Evolutionary conservation across 164 flowering plant genomes (phyloP), one percentile per base, ranked within the genome.

Genomic region (Tetrastigma voinierianum): DNA sequence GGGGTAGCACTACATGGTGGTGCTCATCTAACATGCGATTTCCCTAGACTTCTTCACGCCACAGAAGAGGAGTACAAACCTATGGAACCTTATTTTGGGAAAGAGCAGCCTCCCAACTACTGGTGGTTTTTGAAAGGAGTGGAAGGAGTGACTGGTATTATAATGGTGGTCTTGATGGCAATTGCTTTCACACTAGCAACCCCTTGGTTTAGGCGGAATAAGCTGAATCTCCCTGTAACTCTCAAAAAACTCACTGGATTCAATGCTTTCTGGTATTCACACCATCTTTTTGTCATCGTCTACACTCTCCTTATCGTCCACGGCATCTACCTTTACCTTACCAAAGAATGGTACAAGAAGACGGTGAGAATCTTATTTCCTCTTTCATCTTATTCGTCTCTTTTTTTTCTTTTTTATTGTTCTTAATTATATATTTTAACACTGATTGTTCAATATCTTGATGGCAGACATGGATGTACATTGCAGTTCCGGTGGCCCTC

Each of bases 181-280:
- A 78, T 81, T 51, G 84, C 84, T 0, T 81, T 81, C 64, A 78
- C 82, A 11, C 58, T 78, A 6, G 84, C 84, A 24, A 71, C 80
- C 3, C 84, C 84, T 59, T 76, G 84, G 80, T 76, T 78, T 43
- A 65, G 84, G 51, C 70, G 80, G 10, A 76, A 71, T 76, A 71
- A 67, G 71, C 76, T 78, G 68, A 76, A 69, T 11, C 59, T 81
- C 6, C 85, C 85, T 9, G 70, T 67, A n/a, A 61, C 72, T 43
- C 73, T 81, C 2, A 69, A 74, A 58, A 78, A 62, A 56, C 67
- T 79, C 44, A 74, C 85, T 1, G 85, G 85, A 7, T 81, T 81
- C 70, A 79, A 81, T 40, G 85, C 85, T 44, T 81, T 81, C 51
- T 81, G 85, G 85, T 81, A 81, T 24, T 76, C 85, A 9, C 85